Evolutionary conservation across 2,329 filamentous ascomycete genomes (phyloP), one percentile per base, ranked within the genome.

Genomic region (Ophiostoma piceae): DNA sequence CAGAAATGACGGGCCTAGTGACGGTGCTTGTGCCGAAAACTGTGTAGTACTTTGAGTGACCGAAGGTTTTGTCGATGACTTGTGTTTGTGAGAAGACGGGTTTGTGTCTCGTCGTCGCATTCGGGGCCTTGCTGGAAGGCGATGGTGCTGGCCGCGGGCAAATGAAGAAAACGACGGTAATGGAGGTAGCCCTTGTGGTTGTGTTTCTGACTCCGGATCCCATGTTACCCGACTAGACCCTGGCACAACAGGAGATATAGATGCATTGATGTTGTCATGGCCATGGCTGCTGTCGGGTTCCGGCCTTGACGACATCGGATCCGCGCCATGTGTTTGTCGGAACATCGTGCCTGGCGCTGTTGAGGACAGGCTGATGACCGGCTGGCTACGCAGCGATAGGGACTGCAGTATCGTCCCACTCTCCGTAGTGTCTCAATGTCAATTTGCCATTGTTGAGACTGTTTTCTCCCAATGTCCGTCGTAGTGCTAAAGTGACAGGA

Each of bases 41-140:
- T 7, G 60, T 64, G 26, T 1, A 32, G 54, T 2, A 26, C 14
- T n/a, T 37, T 64, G 60, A n/a, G 5, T n/a, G 32, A 6, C 9
- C 12, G 29, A 19, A 2, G 57, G 14, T 9, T 35, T 7, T 2
- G 60, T 19, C n/a, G 32, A 16, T 26, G 26, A 9, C 19, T 64
- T 65, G n/a, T 41, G 32, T 14, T 39, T 65, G 8, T 65, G 32
- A 64, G 29, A n/a, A 7, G 62, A 22, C 11, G 60, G 2, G 2
- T n/a, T 16, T 65, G 35, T 19, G 35, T 65, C 62, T 7, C 35
- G 62, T n/a, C 62, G 62, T n/a, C 62, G 62, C 19, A 65, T 65
- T 9, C 62, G 32, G 19, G 62, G 62, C 62, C 62, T 35, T 39
- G 19, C 2, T 22, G 16, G 62, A 4, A 12, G 19, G n/a, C 1